Evolutionary conservation across 2,329 filamentous ascomycete genomes (phyloP).

Genomic region (Penicillium hesseltinei): DNA sequence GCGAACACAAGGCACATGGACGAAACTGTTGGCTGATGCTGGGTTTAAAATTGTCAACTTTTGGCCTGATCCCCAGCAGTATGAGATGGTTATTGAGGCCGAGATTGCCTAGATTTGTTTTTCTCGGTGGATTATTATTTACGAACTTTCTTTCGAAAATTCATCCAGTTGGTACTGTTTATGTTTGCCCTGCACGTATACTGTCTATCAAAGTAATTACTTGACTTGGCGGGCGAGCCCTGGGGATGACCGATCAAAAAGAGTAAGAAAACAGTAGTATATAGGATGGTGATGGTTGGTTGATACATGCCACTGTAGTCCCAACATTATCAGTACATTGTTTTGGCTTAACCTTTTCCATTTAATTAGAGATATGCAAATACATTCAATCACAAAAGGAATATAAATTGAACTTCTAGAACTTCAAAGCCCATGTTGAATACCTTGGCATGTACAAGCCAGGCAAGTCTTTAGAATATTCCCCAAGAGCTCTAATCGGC

Average conservation of each 20-base stretch:
- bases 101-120: slow-evolving; percentile 15
- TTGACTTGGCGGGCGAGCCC: not conserved
- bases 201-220: not conserved
- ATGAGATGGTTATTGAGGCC: slow-evolving; percentile 32
- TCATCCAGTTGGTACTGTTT: not conserved
- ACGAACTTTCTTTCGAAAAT: not conserved
- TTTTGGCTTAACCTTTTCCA: not conserved
- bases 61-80: slow-evolving; percentile 29
- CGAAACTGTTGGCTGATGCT: slow-evolving; percentile 21
- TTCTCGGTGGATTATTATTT: not conserved
- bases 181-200: not conserved
- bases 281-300: not conserved
- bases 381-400: not conserved
- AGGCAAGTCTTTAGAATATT: not conserved
- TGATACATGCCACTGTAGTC: not conserved
- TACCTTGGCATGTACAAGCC: not conserved
- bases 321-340: too few species aligned
- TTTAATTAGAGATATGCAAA: not conserved
- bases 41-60: slow-evolving; percentile 32
- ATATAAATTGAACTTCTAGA: not conserved
- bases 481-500: not conserved
- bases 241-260: not conserved
- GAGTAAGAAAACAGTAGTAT: not conserved
- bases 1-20: slow-evolving; percentile 32
- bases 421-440: not conserved